These are phyloP conservation scores for Phytophthora megakarya DNA, from an alignment of 352 stramenopile species.

Conservation along the genomic window DNA sequence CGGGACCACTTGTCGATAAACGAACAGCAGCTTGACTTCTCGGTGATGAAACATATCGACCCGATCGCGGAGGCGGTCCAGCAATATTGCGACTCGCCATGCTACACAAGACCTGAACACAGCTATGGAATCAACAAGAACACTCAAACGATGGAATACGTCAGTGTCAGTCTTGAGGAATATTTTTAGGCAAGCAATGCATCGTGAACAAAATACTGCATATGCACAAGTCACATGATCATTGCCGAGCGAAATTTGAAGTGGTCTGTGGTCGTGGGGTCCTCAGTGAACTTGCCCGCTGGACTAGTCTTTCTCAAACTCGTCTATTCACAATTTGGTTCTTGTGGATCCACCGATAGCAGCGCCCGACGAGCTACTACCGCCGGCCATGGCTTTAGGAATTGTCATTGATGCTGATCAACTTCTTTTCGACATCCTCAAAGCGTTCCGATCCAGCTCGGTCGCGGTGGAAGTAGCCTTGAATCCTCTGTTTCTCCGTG, in stretches of 20 bases:
- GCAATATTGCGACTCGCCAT: constrained; percentile 25
- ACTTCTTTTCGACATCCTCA: constrained; percentile 82
- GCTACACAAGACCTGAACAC: background rate
- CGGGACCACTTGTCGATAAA: constrained; percentile 17
- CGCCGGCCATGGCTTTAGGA: constrained; percentile 54
- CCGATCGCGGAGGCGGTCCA: constrained; percentile 9
- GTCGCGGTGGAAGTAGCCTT: constrained; percentile 84
- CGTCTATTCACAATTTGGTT: background rate
- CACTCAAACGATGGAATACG: constrained; percentile 6
- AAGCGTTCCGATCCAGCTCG: constrained; percentile 72
- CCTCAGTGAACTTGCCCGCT: constrained; percentile 14
- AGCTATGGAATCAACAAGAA: constrained; percentile 6
- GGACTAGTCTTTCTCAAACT: constrained; percentile 3
- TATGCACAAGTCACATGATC: constrained; percentile 34
- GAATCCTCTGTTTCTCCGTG: constrained; percentile 80
- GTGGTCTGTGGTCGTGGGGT: constrained; percentile 41
- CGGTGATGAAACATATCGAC: constrained; percentile 22
- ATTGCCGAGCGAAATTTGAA: constrained; percentile 26
- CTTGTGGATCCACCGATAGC: constrained; percentile 24
- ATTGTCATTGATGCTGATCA: constrained; percentile 86
- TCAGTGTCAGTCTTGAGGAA: constrained; percentile 12
- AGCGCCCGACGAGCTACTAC: constrained; percentile 25
- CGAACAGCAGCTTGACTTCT: constrained; percentile 21
- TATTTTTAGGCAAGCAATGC: constrained; percentile 30
- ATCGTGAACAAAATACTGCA: background rate